phyloP scores from a whole-genome alignment of 129 eudicot species.

The Escallonia herrerae region DNA sequence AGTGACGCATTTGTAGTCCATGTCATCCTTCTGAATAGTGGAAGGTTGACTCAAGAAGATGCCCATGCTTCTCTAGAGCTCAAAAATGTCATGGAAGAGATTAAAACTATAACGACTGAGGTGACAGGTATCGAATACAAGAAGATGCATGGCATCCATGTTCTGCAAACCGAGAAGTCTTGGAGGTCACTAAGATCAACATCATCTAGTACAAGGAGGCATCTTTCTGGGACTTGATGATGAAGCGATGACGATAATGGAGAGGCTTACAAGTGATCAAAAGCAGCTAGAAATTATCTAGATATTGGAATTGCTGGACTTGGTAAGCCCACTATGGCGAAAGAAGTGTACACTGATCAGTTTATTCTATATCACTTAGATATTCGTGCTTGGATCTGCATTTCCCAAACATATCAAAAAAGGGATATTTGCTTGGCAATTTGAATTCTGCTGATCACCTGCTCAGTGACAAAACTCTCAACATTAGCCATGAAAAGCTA shows the following conservation, averaged over 20 bases:
- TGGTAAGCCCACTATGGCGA: constrained; percentile 40
- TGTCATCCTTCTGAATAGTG: neutral
- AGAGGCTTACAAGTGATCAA: constrained; percentile 11
- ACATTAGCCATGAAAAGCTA: constrained; percentile 9
- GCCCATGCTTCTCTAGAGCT: neutral
- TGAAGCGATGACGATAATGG: constrained; percentile 11
- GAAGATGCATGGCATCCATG: neutral
- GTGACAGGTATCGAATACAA: neutral
- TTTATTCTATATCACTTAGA: constrained; percentile 12
- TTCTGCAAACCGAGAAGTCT: neutral
- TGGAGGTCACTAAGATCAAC: constrained; percentile 4
- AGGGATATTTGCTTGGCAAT: constrained; percentile 12
- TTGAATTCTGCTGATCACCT: neutral
- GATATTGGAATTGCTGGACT: constrained; percentile 40
- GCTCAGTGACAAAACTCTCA: neutral
- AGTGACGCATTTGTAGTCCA: neutral
- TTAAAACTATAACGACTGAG: neutral
- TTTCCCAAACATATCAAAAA: constrained; percentile 23
- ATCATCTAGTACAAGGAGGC: constrained; percentile 8
- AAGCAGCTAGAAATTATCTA: constrained; percentile 20
- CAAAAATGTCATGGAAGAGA: constrained; percentile 1
- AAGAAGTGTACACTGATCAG: constrained; percentile 11
- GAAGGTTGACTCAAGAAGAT: neutral
- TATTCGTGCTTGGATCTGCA: constrained; percentile 23
- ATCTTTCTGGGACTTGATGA: constrained; percentile 20